These are phyloP conservation scores for Earliella scabrosa DNA, from an alignment of 1,284 basidiomycete genomes.

Conservation along the genomic window DNA sequence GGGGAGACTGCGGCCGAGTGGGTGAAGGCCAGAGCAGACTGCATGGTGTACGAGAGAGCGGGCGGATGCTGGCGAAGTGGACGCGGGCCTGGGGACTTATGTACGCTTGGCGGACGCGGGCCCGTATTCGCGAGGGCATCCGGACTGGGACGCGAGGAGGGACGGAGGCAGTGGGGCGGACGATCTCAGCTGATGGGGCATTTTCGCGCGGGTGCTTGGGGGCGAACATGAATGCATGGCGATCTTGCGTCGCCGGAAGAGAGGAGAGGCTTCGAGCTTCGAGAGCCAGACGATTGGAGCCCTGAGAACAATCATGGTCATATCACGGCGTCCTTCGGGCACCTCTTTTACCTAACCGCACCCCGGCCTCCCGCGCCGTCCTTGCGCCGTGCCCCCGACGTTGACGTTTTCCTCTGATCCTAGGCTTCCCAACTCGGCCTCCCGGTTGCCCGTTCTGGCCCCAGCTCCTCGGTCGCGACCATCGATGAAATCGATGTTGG, in stretches of 20 bases:
- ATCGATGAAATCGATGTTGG: neutral
- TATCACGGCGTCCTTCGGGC: neutral
- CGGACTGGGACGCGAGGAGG: neutral
- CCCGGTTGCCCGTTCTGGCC: neutral
- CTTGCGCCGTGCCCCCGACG: neutral
- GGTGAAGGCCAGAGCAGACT: neutral
- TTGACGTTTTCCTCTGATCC: constrained; percentile 10
- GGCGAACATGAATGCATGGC: neutral
- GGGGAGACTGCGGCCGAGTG: neutral
- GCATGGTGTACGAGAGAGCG: neutral
- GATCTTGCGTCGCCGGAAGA: neutral
- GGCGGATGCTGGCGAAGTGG: neutral
- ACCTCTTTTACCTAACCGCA: neutral
- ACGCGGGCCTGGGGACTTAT: neutral
- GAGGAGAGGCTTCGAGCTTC: no score
- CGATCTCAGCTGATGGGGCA: neutral
- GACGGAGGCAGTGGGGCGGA: neutral
- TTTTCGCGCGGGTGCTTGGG: no score
- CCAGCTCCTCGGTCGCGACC: neutral
- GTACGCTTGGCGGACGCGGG: neutral
- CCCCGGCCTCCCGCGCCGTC: neutral
- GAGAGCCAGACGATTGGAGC: constrained; percentile 9
- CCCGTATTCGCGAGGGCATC: neutral
- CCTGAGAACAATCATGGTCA: constrained; percentile 8
- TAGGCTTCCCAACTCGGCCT: neutral